These are phyloP conservation scores for Cyberlindnera xishuangbannaensis DNA, from an alignment of 805 yeast species.

Conservation along the genomic window DNA sequence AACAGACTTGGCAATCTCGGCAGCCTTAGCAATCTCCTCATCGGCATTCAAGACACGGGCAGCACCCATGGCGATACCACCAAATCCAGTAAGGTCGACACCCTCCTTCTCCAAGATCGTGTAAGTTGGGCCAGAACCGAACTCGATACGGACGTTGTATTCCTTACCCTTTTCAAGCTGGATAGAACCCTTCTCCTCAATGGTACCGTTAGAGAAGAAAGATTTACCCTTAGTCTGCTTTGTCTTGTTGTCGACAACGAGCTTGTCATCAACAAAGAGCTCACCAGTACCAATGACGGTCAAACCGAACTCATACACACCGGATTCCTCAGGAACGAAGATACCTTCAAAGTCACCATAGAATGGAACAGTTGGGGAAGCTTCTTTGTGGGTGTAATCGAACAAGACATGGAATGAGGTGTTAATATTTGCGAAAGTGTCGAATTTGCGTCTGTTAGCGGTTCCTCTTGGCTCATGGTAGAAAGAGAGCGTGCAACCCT, in stretches of 20 bases:
- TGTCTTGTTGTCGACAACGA: constrained; percentile 52
- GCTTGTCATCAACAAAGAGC: constrained; percentile 44
- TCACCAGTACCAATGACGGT: constrained; percentile 50
- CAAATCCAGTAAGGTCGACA: constrained; percentile 29
- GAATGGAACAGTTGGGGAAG: constrained; percentile 23
- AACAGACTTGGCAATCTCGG: constrained; percentile 39
- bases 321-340: constrained; percentile 42
- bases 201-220: constrained; percentile 51
- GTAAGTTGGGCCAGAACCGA: constrained; percentile 44
- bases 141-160: constrained; percentile 43
- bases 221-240: constrained; percentile 43
- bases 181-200: constrained; percentile 39
- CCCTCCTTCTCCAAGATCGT: constrained; percentile 11
- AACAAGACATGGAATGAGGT: constrained; percentile 22
- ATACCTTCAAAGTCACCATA: constrained; percentile 43
- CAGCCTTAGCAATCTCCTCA: constrained; percentile 37
- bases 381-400: constrained; percentile 27
- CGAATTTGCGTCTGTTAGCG: constrained; percentile 26
- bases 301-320: constrained; percentile 46
- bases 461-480: constrained; percentile 22
- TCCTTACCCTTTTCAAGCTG: constrained; percentile 37
- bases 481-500: constrained; percentile 23
- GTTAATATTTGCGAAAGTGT: constrained; percentile 19
- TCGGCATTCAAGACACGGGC: constrained; percentile 26
- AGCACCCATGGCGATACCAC: constrained; percentile 31